Conservation (phyloP, 73 alveolate species). For the Tetrahymena borealis region DNA sequence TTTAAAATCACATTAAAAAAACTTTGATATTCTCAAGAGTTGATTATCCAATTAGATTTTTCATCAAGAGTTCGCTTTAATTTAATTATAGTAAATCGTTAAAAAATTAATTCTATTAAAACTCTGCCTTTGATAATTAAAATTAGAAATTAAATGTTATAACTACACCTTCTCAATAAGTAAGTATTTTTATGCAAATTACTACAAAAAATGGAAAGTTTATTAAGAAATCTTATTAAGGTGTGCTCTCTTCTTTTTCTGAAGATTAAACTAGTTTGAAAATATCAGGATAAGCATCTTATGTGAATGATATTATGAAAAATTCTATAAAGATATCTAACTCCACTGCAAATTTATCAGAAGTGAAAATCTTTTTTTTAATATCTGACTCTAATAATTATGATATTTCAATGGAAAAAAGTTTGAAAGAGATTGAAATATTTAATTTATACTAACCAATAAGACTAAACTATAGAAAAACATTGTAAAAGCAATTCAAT, state of each 20-base stretch:
- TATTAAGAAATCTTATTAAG: background rate
- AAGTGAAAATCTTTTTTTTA: background rate
- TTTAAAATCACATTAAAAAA: background rate
- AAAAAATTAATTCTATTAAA: too few relatives aligned
- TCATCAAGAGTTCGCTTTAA: background rate
- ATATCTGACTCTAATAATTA: background rate
- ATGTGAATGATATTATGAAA: background rate
- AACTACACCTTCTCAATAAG: background rate
- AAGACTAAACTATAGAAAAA: background rate
- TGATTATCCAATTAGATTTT: background rate
- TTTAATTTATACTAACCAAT: background rate
- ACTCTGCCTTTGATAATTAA: too few relatives aligned
- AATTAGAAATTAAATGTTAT: background rate
- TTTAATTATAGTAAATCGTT: background rate
- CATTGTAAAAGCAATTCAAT: background rate
- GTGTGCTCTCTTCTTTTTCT: background rate
- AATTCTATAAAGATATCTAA: background rate
- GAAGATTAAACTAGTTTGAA: background rate
- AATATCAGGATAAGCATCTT: background rate
- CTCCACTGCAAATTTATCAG: background rate
- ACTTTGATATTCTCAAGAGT: background rate
- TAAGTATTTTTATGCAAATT: background rate
- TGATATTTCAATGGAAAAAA: background rate
- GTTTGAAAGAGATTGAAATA: background rate
- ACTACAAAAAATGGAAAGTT: background rate